A percentile compares a stretch with the other conserved stretches of the same genome.
These are phyloP conservation scores for Eutrema yunnanense DNA, from an alignment of 345 rosid species.

Conservation along the genomic window DNA sequence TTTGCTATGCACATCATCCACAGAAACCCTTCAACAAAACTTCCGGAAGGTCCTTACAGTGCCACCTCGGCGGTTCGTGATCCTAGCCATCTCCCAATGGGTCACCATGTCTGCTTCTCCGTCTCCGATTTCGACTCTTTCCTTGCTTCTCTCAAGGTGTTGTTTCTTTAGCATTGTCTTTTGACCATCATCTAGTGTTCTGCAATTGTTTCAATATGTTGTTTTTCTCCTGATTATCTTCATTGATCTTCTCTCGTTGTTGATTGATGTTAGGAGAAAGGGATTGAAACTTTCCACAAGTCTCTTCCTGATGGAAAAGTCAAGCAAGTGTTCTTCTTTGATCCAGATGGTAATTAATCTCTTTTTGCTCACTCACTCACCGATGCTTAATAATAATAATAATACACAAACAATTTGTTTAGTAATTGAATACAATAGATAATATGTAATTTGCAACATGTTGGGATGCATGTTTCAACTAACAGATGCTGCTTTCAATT, in stretches of 20 bases:
- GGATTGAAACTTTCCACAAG: constrained; percentile 64
- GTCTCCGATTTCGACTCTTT: constrained; percentile 71
- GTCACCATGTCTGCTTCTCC: constrained; percentile 82
- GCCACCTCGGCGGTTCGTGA: constrained; percentile 48
- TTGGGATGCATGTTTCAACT: neutral
- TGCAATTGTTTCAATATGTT: neutral
- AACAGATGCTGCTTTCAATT: neutral
- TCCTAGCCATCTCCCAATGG: constrained; percentile 68
- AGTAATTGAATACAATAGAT: neutral
- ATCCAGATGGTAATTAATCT: constrained; percentile 69
- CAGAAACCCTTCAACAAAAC: constrained; percentile 53
- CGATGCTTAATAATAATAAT: too few relatives aligned
- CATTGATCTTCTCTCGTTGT: neutral
- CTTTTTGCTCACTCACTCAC: too few relatives aligned
- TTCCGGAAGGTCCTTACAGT: constrained; percentile 87
- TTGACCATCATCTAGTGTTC: neutral
- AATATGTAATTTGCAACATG: neutral
- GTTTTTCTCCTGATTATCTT: neutral
- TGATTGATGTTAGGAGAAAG: constrained; percentile 57
- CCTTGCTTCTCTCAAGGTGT: constrained; percentile 59
- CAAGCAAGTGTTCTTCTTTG: constrained; percentile 90
- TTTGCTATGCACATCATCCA: constrained; percentile 73
- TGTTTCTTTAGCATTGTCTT: neutral
- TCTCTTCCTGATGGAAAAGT: constrained; percentile 61
- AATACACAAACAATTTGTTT: neutral